Percentiles rank a stretch among this genome's conserved stretches.
These are phyloP conservation scores for Pseudogymnoascus sp. DNA, from an alignment of 2,329 filamentous ascomycete genomes.

Conservation along the genomic window DNA sequence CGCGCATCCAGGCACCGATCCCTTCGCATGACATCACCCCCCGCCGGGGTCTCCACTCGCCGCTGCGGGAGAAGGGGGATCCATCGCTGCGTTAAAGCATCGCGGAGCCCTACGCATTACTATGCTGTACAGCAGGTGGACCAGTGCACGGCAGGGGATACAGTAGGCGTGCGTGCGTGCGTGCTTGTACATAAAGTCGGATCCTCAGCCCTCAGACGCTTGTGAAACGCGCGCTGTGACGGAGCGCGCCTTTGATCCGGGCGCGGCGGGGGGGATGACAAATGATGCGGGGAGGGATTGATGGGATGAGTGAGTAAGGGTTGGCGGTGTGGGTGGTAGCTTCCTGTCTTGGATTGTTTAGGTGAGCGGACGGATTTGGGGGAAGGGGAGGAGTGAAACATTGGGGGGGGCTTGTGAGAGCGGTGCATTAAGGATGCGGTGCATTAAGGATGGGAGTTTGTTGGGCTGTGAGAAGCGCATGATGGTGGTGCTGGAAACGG, in stretches of 20 bases:
- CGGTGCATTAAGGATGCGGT: neutral
- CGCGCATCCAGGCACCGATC: neutral
- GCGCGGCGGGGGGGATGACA: neutral
- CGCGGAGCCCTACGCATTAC: neutral
- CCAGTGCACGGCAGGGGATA: no score
- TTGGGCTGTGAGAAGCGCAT: neutral
- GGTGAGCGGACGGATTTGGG: neutral
- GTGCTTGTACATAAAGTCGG: neutral
- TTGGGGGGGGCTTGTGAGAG: neutral
- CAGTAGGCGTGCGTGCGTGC: neutral
- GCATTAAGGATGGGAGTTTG: neutral
- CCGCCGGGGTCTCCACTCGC: neutral
- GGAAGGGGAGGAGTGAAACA: neutral
- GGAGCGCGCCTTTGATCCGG: neutral
- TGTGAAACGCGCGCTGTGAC: neutral
- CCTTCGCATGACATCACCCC: neutral
- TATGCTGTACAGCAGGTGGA: no score
- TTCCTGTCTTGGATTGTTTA: neutral
- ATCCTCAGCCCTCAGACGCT: neutral
- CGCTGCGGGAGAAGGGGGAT: neutral
- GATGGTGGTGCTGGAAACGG: neutral
- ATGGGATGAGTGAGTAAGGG: neutral
- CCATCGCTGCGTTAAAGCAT: neutral
- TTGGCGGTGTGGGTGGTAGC: neutral
- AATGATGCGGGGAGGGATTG: neutral